phyloP scores from a whole-genome alignment of 345 rosid species.

The Alliaria petiolata region DNA sequence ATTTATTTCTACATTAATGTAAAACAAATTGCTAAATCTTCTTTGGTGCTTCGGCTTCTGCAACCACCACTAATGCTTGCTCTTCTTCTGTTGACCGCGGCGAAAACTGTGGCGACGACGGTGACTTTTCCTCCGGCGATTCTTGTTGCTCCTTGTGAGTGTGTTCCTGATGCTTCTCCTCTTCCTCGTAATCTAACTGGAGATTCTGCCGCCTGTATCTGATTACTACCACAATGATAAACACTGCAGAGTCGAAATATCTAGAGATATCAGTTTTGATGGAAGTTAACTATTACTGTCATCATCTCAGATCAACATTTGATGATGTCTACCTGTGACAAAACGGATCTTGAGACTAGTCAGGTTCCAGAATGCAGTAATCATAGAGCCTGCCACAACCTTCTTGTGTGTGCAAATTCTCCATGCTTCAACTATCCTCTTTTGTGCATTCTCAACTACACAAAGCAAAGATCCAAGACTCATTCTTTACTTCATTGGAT shows the following conservation, averaged over 20 bases:
- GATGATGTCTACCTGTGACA: conserved; percentile 49
- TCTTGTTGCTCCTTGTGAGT: neutral
- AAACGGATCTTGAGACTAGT: conserved; percentile 78
- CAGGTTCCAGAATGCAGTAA: conserved; percentile 87
- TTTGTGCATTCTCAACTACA: conserved; percentile 51
- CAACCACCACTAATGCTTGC: conserved; percentile 45
- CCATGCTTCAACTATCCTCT: conserved; percentile 58
- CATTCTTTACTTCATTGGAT: neutral
- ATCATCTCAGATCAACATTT: neutral
- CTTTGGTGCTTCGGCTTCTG: conserved; percentile 14
- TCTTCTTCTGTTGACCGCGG: conserved; percentile 12
- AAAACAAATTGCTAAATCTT: neutral
- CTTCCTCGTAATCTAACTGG: conserved; percentile 34
- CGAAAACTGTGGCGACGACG: neutral
- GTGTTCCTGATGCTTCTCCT: conserved; percentile 28
- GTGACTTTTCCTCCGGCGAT: neutral
- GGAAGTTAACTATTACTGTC: neutral
- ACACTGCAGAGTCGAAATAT: conserved; percentile 46
- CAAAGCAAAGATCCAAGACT: neutral
- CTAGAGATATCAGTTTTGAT: neutral
- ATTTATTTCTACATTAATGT: neutral
- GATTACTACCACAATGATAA: conserved; percentile 66
- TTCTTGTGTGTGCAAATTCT: conserved; percentile 83
- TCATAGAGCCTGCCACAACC: conserved; percentile 68
- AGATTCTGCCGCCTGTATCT: conserved; percentile 56